Percentiles rank a stretch among this genome's conserved stretches.
These are phyloP conservation scores for Gaeumannomyces tritici DNA, from an alignment of 2,329 filamentous ascomycete species.

Conservation along the genomic window DNA sequence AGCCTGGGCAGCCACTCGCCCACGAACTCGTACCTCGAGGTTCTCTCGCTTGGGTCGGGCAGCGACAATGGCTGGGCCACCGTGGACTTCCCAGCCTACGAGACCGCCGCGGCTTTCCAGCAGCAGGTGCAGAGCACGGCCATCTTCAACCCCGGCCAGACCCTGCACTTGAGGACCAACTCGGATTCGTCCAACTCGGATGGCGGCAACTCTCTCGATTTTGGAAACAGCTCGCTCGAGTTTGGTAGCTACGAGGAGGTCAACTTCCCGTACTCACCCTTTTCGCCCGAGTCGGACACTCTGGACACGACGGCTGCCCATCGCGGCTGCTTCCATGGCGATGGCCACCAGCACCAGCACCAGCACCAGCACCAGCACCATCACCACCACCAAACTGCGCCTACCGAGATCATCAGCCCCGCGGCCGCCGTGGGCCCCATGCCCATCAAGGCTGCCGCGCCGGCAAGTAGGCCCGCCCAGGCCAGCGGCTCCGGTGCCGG, in stretches of 20 bases:
- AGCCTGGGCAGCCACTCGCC: constrained; percentile 56
- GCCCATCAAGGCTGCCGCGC: constrained; percentile 54
- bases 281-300: constrained; percentile 74
- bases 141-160: constrained; percentile 89
- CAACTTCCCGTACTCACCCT: constrained; percentile 63
- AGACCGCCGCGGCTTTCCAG: constrained; percentile 47
- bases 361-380: constrained; percentile 22
- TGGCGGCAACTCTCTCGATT: constrained; percentile 40
- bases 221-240: constrained; percentile 31
- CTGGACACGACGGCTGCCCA: constrained; percentile 49
- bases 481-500: constrained; percentile 50
- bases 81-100: constrained; percentile 67
- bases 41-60: constrained; percentile 70
- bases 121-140: constrained; percentile 45
- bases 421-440: constrained; percentile 59
- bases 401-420: constrained; percentile 53
- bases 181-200: constrained; percentile 79
- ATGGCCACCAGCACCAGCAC: constrained; percentile 31
- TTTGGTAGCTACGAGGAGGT: constrained; percentile 78
- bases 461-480: constrained; percentile 50
- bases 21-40: constrained; percentile 73
- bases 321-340: constrained; percentile 52
- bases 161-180: constrained; percentile 75
- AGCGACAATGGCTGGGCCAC: constrained; percentile 83
- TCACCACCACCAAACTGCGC: constrained; percentile 25